Base-by-base conservation (phyloP, 768 basidiomycete species). In the Suillus lakei region DNA sequence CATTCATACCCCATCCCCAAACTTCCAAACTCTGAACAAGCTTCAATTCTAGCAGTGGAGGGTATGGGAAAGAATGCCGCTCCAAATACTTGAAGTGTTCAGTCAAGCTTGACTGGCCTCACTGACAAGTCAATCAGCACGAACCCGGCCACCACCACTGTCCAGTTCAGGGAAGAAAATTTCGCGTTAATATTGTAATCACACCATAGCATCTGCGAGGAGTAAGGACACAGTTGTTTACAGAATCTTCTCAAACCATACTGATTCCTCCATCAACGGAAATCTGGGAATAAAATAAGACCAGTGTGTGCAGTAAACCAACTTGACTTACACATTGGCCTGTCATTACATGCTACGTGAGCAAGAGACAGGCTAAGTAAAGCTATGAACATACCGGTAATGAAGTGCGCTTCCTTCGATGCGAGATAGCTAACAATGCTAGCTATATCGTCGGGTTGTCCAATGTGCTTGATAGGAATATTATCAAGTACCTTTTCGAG, bases 401-500 rank as follows among this genome's bases (percentile, higher is more conserved):
- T 73, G 60, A 76, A 77, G 23, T 72, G 70, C 9, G 79, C 75
- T 28, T 74, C 76, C 5, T 77, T 70, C 2, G 78, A 78, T 6
- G 73, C 77, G 4, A 81, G 68, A 65, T 73, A 80, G 3, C 77
- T 78, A 0, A 80, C 76, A 2, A 77, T 9, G 41, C 67, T 71
- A n/a, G 79, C 78, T 9, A 78, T 66, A 44, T 77, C 74, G 30
- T 79, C 74, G 1, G 78, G 75, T 23, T 74, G 64, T 30, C 70
- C 75, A 4, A 68, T 34, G 5, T 73, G 66, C 48, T 70, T 70
- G 18, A 73, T 30, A 6, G 72, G 43, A 51, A 18, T 28, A 53
- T 43, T 48, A 26, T 62, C 50, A 48, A 28, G 60, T n/a, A 59
- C 0, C 74, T 73, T 23, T 63, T 54, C 54, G 53, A 26, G 18